Evolutionary conservation across 768 basidiomycete species (phyloP).

Genomic region (Astraeus odoratus): DNA sequence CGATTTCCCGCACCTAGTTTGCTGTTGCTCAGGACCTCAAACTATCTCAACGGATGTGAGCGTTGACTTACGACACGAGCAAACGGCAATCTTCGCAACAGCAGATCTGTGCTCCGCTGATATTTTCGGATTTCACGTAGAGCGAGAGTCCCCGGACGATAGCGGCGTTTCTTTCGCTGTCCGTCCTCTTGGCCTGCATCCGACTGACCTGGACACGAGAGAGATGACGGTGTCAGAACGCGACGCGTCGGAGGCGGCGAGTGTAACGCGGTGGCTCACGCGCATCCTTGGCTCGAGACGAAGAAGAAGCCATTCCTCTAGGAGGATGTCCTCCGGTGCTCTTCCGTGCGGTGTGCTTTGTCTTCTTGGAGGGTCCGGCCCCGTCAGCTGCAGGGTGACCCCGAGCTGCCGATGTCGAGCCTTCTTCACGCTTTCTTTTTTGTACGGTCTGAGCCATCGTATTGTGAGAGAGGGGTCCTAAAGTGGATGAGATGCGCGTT

Average conservation of each 20-base stretch:
- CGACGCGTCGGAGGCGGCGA: constrained; percentile 2
- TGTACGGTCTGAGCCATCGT: constrained; percentile 69
- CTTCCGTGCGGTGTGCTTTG: constrained; percentile 70
- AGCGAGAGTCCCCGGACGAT: constrained; percentile 84
- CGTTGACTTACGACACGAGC: constrained; percentile 70
- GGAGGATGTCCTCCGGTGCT: constrained; percentile 59
- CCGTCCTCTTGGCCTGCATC: constrained; percentile 19
- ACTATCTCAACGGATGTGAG: not conserved
- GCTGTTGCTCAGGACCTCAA: constrained; percentile 2
- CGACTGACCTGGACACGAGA: constrained; percentile 17
- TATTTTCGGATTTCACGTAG: constrained; percentile 91
- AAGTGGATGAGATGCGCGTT: not conserved
- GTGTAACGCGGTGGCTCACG: constrained; percentile 15
- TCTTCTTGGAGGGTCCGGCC: constrained; percentile 35
- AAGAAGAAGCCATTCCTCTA: constrained; percentile 17
- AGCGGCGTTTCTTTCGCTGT: constrained; percentile 53
- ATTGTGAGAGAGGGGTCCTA: constrained; percentile 4
- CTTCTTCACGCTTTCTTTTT: constrained; percentile 36
- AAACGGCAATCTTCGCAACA: constrained; percentile 85
- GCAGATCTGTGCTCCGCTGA: constrained; percentile 86
- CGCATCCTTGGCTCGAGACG: constrained; percentile 19
- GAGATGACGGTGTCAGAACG: constrained; percentile 7
- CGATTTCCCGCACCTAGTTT: constrained; percentile 90
- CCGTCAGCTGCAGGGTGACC: constrained; percentile 25
- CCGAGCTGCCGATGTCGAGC: constrained; percentile 38